These are phyloP conservation scores for Lippia alba DNA, from an alignment of 305 asterid species.

Conservation along the genomic window DNA sequence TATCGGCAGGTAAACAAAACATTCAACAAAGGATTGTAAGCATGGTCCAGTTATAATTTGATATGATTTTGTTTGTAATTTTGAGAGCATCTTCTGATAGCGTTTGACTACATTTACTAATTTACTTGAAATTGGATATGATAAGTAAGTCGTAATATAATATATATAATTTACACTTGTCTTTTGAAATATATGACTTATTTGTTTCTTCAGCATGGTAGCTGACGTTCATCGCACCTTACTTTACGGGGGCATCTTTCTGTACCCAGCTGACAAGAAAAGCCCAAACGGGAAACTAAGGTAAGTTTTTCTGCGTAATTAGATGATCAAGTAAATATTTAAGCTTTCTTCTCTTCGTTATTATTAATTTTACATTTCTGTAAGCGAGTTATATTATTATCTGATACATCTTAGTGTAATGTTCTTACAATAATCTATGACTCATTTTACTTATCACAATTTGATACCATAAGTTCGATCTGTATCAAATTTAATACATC, in stretches of 20 bases:
- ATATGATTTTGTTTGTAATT: too few species aligned
- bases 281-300: constrained; percentile 75
- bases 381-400: too few species aligned
- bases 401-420: too few species aligned
- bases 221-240: constrained; percentile 99
- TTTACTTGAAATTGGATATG: constrained; percentile 15
- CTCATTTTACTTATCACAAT: too few species aligned
- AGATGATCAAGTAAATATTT: background rate
- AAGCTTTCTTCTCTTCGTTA: too few species aligned
- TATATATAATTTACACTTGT: background rate
- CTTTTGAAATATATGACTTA: background rate
- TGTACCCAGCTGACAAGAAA: constrained; percentile 98
- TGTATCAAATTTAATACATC: too few species aligned
- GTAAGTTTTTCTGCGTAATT: too few species aligned
- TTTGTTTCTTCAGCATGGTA: constrained; percentile 69
- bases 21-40: background rate
- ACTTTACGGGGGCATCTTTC: constrained; percentile 91
- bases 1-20: constrained; percentile 84
- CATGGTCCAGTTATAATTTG: too few species aligned
- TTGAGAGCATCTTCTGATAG: too few species aligned
- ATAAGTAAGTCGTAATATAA: background rate
- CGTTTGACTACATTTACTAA: background rate
- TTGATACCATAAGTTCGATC: too few species aligned
- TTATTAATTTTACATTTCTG: too few species aligned
- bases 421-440: too few species aligned